A percentile compares a stretch with the other conserved stretches of the same genome.
phyloP scores from a whole-genome alignment of 192 early-diverging fungal genomes.

The Gonapodya sp. region DNA sequence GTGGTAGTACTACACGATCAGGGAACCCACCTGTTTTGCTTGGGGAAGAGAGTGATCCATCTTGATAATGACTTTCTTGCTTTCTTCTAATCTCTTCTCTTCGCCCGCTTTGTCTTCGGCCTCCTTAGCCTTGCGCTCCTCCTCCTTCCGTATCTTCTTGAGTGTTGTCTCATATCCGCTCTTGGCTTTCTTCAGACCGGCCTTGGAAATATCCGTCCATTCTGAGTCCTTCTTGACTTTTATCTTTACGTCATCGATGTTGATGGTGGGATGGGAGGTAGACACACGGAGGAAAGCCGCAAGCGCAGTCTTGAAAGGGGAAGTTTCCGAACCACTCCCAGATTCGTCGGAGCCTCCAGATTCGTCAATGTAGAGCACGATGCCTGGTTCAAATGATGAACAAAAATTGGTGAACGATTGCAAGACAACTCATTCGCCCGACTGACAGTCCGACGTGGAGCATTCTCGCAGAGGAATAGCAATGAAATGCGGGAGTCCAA shows the following conservation, averaged over 20 bases:
- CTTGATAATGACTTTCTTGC: constrained; percentile 67
- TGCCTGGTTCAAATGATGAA: background rate
- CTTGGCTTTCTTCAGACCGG: constrained; percentile 87
- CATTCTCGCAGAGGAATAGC: no score
- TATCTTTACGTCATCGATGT: constrained; percentile 40
- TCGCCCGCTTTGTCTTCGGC: constrained; percentile 46
- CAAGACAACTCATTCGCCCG: no score
- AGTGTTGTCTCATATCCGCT: constrained; percentile 51
- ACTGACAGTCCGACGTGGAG: no score
- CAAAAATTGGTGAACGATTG: no score
- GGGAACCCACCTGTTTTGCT: constrained; percentile 56
- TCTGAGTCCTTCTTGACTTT: constrained; percentile 57
- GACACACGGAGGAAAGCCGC: constrained; percentile 53
- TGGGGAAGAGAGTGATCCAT: constrained; percentile 63
- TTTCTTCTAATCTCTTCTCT: constrained; percentile 64
- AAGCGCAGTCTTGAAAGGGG: constrained; percentile 69
- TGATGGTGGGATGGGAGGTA: constrained; percentile 28
- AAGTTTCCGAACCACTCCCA: constrained; percentile 59
- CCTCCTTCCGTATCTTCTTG: constrained; percentile 73
- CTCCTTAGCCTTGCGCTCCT: constrained; percentile 59
- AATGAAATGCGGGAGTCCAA: no score
- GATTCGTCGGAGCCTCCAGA: constrained; percentile 67
- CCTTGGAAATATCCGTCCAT: constrained; percentile 49
- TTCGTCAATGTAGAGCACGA: constrained; percentile 64
- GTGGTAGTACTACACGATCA: background rate